phyloP scores from a whole-genome alignment of 1,139 yeast genomes.

The Diutina ranongensis region DNA sequence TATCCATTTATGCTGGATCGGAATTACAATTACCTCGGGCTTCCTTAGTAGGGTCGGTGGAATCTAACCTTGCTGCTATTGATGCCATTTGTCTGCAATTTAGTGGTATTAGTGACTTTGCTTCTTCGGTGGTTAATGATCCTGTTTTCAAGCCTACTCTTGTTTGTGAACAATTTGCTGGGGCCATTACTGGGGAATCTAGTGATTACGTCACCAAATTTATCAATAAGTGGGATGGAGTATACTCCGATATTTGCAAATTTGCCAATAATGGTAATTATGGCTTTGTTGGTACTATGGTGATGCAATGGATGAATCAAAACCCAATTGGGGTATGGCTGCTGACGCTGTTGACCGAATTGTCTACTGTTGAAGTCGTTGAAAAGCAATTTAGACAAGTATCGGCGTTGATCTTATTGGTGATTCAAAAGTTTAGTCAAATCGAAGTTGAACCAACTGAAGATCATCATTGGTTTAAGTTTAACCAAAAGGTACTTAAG shows the following conservation, averaged over 20 bases:
- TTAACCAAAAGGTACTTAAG: slow-evolving; percentile 32
- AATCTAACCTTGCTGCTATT: slow-evolving; percentile 13
- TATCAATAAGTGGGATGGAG: neutral
- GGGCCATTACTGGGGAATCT: slow-evolving; percentile 11
- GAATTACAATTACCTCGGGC: slow-evolving; percentile 11
- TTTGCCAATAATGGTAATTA: slow-evolving; percentile 12
- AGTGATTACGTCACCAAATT: slow-evolving; percentile 7
- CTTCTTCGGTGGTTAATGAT: slow-evolving; percentile 14
- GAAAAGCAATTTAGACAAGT: slow-evolving; percentile 40
- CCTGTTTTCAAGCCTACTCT: neutral
- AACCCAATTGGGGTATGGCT: slow-evolving; percentile 13
- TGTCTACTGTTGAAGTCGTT: slow-evolving; percentile 22
- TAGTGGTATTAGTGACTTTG: slow-evolving; percentile 40
- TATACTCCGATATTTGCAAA: neutral
- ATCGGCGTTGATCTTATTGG: slow-evolving; percentile 51
- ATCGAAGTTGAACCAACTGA: slow-evolving; percentile 20
- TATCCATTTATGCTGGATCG: neutral
- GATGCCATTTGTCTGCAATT: slow-evolving; percentile 23
- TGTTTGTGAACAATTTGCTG: neutral
- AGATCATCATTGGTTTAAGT: slow-evolving; percentile 47
- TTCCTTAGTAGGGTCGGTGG: slow-evolving; percentile 13
- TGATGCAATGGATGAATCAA: slow-evolving; percentile 27
- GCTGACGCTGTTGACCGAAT: slow-evolving; percentile 15
- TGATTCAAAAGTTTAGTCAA: slow-evolving; percentile 47
- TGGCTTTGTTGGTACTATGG: slow-evolving; percentile 36